Conservation (phyloP, 2,329 filamentous ascomycete genomes). For the Trichoderma sp. region DNA sequence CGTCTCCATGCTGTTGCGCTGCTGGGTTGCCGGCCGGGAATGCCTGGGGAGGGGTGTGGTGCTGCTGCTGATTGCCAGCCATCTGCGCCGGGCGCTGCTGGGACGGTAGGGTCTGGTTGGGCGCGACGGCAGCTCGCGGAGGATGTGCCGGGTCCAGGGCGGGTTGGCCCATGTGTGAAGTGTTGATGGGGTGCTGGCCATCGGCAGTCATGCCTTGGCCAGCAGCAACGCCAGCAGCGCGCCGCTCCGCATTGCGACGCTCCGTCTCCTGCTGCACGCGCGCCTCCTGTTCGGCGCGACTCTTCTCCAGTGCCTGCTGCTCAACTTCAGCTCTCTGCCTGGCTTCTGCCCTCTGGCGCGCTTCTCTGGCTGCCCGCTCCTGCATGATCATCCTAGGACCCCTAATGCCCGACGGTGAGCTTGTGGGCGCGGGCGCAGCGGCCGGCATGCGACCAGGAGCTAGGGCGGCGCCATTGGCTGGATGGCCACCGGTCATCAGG, state of each 20-base stretch:
- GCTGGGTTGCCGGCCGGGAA: slow-evolving; percentile 29
- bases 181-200: slow-evolving; percentile 41
- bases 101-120: slow-evolving; percentile 32
- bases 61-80: slow-evolving; percentile 23
- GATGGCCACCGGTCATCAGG: slow-evolving; percentile 61
- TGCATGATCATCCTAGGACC: slow-evolving; percentile 92
- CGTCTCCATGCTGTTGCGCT: slow-evolving; percentile 30
- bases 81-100: slow-evolving; percentile 30
- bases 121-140: slow-evolving; percentile 29
- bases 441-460: slow-evolving; percentile 49
- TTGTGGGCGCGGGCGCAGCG: slow-evolving; percentile 53
- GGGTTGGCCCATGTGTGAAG: slow-evolving; percentile 32
- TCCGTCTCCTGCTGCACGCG: slow-evolving; percentile 58
- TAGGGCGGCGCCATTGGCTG: slow-evolving; percentile 61
- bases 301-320: slow-evolving; percentile 55
- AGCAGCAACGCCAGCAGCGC: slow-evolving; percentile 55
- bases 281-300: slow-evolving; percentile 60
- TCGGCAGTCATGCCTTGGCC: slow-evolving; percentile 39
- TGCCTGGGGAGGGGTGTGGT: slow-evolving; percentile 25
- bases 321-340: slow-evolving; percentile 68
- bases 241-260: slow-evolving; percentile 62
- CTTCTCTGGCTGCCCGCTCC: slow-evolving; percentile 76
- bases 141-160: slow-evolving; percentile 35
- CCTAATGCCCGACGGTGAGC: slow-evolving; percentile 68
- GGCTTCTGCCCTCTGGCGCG: slow-evolving; percentile 66